These are phyloP conservation scores for Solanum chacoense DNA, from an alignment of 305 asterid genomes.

Conservation along the genomic window DNA sequence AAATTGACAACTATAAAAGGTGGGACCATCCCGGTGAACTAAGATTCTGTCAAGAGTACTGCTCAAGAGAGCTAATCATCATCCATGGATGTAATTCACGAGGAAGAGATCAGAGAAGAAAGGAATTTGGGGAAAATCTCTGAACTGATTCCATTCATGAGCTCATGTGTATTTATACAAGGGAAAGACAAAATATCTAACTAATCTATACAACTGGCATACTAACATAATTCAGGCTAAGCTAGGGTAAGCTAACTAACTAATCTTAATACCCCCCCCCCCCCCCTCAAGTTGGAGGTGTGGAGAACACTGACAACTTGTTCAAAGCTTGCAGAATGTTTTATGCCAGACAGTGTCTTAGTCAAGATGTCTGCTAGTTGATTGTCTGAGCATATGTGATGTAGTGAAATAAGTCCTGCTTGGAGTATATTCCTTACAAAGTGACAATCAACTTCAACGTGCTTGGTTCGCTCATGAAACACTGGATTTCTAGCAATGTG, in stretches of 20 bases:
- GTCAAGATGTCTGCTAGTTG: neutral
- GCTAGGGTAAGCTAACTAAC: neutral
- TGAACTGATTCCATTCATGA: neutral
- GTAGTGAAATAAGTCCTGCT: neutral
- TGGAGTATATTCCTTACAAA: neutral
- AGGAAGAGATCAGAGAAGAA: neutral
- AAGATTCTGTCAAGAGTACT: neutral
- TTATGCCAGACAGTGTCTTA: neutral
- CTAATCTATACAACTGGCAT: neutral
- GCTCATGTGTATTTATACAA: neutral
- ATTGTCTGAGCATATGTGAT: neutral
- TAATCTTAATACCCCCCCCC: too few species aligned
- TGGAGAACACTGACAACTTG: too few species aligned
- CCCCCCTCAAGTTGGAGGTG: too few species aligned
- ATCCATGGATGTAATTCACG: neutral
- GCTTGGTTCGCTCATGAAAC: neutral
- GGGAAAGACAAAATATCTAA: neutral
- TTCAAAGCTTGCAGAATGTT: too few species aligned
- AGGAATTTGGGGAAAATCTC: neutral
- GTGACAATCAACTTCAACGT: neutral
- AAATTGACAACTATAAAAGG: neutral
- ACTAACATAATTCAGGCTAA: neutral
- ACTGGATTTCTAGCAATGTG: neutral
- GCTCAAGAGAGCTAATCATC: neutral
- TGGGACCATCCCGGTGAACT: neutral